Base-by-base conservation (phyloP, 257 asterid genomes). In the Jasminum sambac region DNA sequence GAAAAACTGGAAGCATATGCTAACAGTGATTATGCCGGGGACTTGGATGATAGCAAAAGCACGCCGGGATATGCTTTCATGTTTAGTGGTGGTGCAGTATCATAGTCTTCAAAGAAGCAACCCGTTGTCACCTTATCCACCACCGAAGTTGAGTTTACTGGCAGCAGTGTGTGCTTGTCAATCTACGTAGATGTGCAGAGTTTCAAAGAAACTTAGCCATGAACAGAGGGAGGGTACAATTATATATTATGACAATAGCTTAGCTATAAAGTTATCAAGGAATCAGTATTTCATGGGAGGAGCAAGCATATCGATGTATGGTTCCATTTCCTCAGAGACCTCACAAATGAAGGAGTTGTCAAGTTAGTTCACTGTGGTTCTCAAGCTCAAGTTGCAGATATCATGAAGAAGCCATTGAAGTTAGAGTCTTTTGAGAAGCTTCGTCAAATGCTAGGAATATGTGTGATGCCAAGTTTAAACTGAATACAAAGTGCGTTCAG, bases 401-500 rank as follows among this genome's bases (percentile, higher is more conserved):
- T 42, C 48, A 42, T 11, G 48, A 42, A 13, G 13, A 42, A 42
- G 13, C 48, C n/a, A 1, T 42, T 42, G 13, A 42, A 42, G 48
- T 16, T 42, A 10, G 48, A 42, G 13, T 4, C 13, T 11, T 42
- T 42, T 42, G 48, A 42, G 13, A 42, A 13, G 13, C 48, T 42
- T 11, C 48, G 16, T 41, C 13, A 41, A 10, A 14, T 11, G 11
- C 46, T 41, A 8, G 46, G 48, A 8, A 42, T 42, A 16, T 42
- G 48, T 16, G 13, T 4, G 13, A 16, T 12, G 13, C 48, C 48
- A n/a, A 42, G 48, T 8, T 2, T 42, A 42, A 42, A 12, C 52
- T 69, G 41, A 52, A 36, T 57, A 55, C 71, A 57, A 14, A 52
- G 55, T 64, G 60, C 65, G 58, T 13, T 69, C 60, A 50, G 65